Evolutionary conservation across 2,329 filamentous ascomycete species (phyloP), one percentile per base, ranked within the genome.

Genomic region (Chrysosporium queenslandicum): DNA sequence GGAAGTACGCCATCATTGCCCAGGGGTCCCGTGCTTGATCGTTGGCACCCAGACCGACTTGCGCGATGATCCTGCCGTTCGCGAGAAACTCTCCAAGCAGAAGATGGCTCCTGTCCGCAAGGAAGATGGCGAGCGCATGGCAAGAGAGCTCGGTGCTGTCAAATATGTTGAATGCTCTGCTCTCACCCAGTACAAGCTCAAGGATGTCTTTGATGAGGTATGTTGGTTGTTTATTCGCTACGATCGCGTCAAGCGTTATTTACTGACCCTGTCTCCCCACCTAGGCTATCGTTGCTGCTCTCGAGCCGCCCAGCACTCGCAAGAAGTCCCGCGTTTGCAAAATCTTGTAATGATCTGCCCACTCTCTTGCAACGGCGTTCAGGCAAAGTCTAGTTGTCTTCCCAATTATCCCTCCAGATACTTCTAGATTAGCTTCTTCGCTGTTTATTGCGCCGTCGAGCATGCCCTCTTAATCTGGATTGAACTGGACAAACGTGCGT

Each of bases 121-220:
- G 70, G 89, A 95, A 70, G 90, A 96, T 60, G 92, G 92, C 50
- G 91, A 97, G 71, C 79, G 83, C 61, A 96, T 97, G 88, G 91
- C 92, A 2, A 95, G 91, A 76, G 91, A 97, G 58, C 75, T 97
- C n/a, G 89, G 89, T 56, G 92, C 92, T 4, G 88, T 98, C 63
- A 97, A 96, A 77, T 98, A 98, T 64, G 92, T 97, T 58, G 92
- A 98, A 75, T 98, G 92, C 76, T 96, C 90, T 67, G 92, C 92
- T 53, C 75, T 98, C 70, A 97, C 92, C 57, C 92, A 98, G 76
- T 96, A 90, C 75, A 96, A 96, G 74, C 75, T 98, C 60, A 98
- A 98, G 78, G 92, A 97, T 67, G 92, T 98, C 16, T 98, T 98
- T 72, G 92, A 98, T 65, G 92, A 97, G 86, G 90, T 95, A 79